These are phyloP conservation scores for Ehretia macrophylla DNA, from an alignment of 257 asterid species.

Conservation along the genomic window DNA sequence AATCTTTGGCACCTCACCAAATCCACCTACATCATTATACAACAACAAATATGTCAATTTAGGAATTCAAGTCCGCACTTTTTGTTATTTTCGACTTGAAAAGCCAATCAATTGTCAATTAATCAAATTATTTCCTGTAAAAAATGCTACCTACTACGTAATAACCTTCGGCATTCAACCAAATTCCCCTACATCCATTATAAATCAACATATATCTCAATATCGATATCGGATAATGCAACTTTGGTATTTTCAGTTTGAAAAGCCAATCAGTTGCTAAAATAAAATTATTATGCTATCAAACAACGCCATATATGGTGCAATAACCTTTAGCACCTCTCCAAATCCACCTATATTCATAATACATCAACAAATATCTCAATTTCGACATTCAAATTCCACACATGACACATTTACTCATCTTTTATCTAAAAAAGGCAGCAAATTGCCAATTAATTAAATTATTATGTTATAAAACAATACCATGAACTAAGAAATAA, in stretches of 20 bases:
- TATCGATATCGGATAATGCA: too few relatives aligned
- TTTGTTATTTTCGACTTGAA: not conserved
- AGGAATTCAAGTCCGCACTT: not conserved
- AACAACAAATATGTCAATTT: not conserved
- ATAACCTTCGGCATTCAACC: too few relatives aligned
- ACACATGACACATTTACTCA: too few relatives aligned
- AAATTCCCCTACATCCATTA: too few relatives aligned
- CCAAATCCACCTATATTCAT: constrained; percentile 41
- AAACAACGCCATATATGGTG: constrained; percentile 69
- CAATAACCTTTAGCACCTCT: constrained; percentile 39
- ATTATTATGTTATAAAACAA: too few relatives aligned
- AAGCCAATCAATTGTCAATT: too few relatives aligned
- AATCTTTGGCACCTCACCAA: constrained; percentile 44
- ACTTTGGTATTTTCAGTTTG: not conserved
- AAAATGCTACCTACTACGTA: too few relatives aligned
- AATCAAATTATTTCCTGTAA: too few relatives aligned
- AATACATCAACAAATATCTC: not conserved
- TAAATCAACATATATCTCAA: not conserved
- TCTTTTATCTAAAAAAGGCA: too few relatives aligned
- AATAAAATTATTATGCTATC: constrained; percentile 60
- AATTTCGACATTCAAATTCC: not conserved
- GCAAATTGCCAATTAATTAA: not conserved
- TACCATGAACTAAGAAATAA: too few relatives aligned
- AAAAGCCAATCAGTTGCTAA: too few relatives aligned
- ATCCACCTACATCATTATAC: constrained; percentile 32